Conservation (phyloP, 2,329 filamentous ascomycete genomes). For the Emergomyces orientalis region DNA sequence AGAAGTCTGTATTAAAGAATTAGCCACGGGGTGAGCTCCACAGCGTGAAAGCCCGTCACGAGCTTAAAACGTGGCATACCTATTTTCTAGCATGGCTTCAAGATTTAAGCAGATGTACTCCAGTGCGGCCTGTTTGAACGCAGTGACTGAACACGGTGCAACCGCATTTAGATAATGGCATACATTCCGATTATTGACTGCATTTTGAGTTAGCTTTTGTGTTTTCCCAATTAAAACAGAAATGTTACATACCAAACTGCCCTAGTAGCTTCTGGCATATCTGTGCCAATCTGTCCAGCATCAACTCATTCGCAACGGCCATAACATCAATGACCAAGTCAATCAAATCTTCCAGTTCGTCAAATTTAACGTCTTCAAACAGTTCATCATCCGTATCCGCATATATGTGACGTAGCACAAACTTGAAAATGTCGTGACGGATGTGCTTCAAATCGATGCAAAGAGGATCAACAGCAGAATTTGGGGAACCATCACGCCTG, state of each 20-base stretch:
- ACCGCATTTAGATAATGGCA: constrained; percentile 77
- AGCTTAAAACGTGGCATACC: constrained; percentile 33
- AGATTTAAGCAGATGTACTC: constrained; percentile 89
- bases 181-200: constrained; percentile 75
- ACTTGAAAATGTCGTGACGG: constrained; percentile 59
- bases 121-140: constrained; percentile 79
- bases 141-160: constrained; percentile 68
- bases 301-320: constrained; percentile 82
- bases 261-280: constrained; percentile 80
- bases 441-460: constrained; percentile 78
- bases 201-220: constrained; percentile 17
- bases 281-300: constrained; percentile 84
- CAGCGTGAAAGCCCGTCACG: not conserved
- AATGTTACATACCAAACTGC: constrained; percentile 51
- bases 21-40: constrained; percentile 6
- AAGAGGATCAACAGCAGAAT: constrained; percentile 40
- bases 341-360: constrained; percentile 71
- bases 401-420: constrained; percentile 75
- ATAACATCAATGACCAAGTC: constrained; percentile 88
- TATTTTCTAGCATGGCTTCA: constrained; percentile 85
- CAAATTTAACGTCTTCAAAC: constrained; percentile 65
- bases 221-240: constrained; percentile 5
- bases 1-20: constrained; percentile 47
- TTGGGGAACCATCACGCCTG: constrained; percentile 45
- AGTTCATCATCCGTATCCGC: constrained; percentile 70